Base-by-base conservation (phyloP, 306 rosid species). In the Pyrus betulifolia region DNA sequence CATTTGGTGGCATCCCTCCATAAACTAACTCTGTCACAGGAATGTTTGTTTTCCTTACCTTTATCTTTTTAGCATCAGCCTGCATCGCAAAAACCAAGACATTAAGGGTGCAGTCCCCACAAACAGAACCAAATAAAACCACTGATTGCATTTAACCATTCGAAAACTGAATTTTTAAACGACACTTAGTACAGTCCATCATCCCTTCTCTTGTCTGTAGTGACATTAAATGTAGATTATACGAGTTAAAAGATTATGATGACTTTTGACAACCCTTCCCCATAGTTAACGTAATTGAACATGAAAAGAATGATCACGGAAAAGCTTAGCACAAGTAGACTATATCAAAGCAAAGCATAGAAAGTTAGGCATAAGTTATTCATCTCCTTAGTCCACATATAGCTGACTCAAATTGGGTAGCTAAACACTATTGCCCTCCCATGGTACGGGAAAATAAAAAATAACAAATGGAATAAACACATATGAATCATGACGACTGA, bases 31-130 rank as follows among this genome's bases (percentile, higher is more conserved):
- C 96, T 21, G 73, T 74, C 13, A 95, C 82, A 14, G 89, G 88
- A 67, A 95, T 86, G 66, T 73, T 89, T 69, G 89, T 86, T 79
- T 88, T 95, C 88, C 88, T 95, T 1, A 95, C 96, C 82, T 95
- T 95, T 81, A 82, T 95, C 92, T 89, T 95, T 2, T 91, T 91
- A 78, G 89, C 92, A 80, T 92, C 87, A 82, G 76, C 85, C 93
- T 82, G 65, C 58, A 82, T 75, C 33, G 60, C 72, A 51, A 74
- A 45, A 77, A 30, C 17, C 69, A 58, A 44, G 42, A 17, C 46
- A 55, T 68, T 42, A 30, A 52, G 15, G 54, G 3, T 18, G 38
- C 14, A 7, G 11, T 1, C 1, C 71, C 44, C 44, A 12, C 7
- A 44, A 44, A 35, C 22, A 54, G 33, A 70, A 80, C 18, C 8